Evolutionary conservation across 805 yeast species (phyloP).

Genomic region (Danielia oregonensis): DNA sequence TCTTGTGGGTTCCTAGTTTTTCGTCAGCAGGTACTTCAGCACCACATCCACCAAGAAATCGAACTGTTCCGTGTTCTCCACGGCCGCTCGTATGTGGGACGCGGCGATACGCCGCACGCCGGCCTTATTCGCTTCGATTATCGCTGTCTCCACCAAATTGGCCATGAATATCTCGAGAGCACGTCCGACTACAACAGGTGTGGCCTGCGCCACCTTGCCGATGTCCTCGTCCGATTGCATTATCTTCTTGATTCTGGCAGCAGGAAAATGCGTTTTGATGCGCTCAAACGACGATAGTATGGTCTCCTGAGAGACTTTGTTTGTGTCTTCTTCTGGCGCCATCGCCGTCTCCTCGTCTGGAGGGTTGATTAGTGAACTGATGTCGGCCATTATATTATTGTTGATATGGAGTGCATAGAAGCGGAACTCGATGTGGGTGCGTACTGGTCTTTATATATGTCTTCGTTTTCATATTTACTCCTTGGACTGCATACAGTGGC

Average conservation of each 20-base stretch:
- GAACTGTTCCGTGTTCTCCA: conserved; percentile 81
- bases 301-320: conserved; percentile 27
- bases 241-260: conserved; percentile 90
- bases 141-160: conserved; percentile 79
- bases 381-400: conserved; percentile 20
- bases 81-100: conserved; percentile 78
- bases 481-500: conserved; percentile 2
- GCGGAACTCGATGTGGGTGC: conserved; percentile 1
- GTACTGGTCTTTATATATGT: conserved; percentile 15
- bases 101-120: conserved; percentile 82
- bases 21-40: conserved; percentile 52
- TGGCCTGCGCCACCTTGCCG: conserved; percentile 97
- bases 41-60: conserved; percentile 85
- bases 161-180: conserved; percentile 92
- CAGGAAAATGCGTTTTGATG: conserved; percentile 81
- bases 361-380: conserved; percentile 25
- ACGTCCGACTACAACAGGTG: conserved; percentile 96
- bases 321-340: conserved; percentile 2
- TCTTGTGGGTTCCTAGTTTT: conserved; percentile 10
- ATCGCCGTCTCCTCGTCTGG: conserved; percentile 19
- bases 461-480: conserved; percentile 1
- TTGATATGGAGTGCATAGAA: conserved; percentile 13
- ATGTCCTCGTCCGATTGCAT: conserved; percentile 99
- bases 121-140: conserved; percentile 67
- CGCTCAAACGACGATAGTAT: conserved; percentile 38